phyloP scores from a whole-genome alignment of 2,329 filamentous ascomycete genomes.

The Fusarium sp. region DNA sequence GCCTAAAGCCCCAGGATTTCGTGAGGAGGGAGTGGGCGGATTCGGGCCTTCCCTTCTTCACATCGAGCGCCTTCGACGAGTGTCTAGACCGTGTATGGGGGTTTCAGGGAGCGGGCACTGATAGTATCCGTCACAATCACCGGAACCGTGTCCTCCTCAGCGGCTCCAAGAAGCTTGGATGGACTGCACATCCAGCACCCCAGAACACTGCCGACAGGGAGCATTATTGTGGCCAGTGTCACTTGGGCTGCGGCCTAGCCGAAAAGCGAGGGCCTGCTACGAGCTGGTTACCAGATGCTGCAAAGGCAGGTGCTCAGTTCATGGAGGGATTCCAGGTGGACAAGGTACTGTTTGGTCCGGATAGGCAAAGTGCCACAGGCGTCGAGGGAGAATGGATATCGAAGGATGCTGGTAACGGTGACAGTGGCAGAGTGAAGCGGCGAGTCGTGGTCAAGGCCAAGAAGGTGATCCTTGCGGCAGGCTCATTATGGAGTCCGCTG shows the following conservation, averaged over 20 bases:
- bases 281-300: slow-evolving; percentile 81
- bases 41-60: slow-evolving; percentile 74
- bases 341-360: slow-evolving; percentile 71
- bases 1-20: slow-evolving; percentile 71
- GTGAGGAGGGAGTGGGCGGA: slow-evolving; percentile 84
- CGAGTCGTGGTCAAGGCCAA: slow-evolving; percentile 78
- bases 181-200: slow-evolving; percentile 71
- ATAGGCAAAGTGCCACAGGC: slow-evolving; percentile 68
- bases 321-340: slow-evolving; percentile 82
- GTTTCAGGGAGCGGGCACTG: slow-evolving; percentile 75
- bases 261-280: slow-evolving; percentile 82
- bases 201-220: slow-evolving; percentile 78
- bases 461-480: slow-evolving; percentile 79
- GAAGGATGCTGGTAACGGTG: slow-evolving; percentile 67
- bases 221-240: slow-evolving; percentile 76
- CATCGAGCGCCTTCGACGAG: slow-evolving; percentile 75
- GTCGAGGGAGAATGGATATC: slow-evolving; percentile 78
- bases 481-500: slow-evolving; percentile 78
- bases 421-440: slow-evolving; percentile 61
- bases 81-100: slow-evolving; percentile 80
- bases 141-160: slow-evolving; percentile 76
- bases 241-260: slow-evolving; percentile 67
- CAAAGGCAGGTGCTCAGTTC: slow-evolving; percentile 77
- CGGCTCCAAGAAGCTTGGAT: slow-evolving; percentile 76
- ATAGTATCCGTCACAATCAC: slow-evolving; percentile 74